Evolutionary conservation across 148 eudicot species (phyloP).

Genomic region (Beta vulgaris): DNA sequence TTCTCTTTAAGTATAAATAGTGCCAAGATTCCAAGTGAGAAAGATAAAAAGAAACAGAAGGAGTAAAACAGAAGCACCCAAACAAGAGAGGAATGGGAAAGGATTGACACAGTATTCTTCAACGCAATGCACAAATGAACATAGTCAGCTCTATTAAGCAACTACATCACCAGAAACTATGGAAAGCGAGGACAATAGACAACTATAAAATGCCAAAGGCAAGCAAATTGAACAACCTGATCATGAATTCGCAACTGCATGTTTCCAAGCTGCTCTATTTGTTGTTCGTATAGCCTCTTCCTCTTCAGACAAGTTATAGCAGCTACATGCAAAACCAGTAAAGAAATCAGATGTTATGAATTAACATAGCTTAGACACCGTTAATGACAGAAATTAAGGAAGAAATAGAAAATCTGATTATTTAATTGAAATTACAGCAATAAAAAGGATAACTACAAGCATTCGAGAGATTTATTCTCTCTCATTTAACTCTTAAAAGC

Average conservation of each 20-base stretch:
- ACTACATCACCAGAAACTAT: background rate
- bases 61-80: background rate
- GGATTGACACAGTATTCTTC: background rate
- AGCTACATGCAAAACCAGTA: conserved; percentile 35
- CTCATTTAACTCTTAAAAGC: no score
- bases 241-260: conserved; percentile 85
- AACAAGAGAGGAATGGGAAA: background rate
- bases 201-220: conserved; percentile 9
- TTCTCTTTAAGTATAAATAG: no score
- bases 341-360: background rate
- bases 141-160: background rate
- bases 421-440: no score
- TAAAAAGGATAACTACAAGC: no score
- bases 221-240: conserved; percentile 43
- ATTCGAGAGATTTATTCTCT: no score
- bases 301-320: conserved; percentile 82
- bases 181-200: background rate
- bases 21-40: no score
- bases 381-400: no score
- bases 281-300: conserved; percentile 76
- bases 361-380: no score
- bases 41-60: no score
- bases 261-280: conserved; percentile 85
- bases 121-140: background rate
- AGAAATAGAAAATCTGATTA: background rate